A percentile compares a stretch with the other conserved stretches of the same genome.
Evolutionary conservation across 1,284 basidiomycete genomes (phyloP).

Genomic region (Moniliella sp.): DNA sequence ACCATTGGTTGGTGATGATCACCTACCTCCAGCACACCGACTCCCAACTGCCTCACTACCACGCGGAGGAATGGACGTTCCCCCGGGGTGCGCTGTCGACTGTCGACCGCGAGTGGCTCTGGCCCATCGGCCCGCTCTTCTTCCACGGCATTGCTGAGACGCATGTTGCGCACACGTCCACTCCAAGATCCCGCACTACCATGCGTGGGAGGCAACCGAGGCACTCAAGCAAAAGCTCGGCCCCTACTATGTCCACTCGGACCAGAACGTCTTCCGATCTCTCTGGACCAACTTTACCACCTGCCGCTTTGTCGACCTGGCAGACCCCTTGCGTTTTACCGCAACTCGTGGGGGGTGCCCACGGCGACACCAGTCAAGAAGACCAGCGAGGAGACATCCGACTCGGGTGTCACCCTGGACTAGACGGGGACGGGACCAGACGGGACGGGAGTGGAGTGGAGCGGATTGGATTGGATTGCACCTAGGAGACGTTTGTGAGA

Average conservation of each 20-base stretch:
- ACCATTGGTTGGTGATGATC: constrained; percentile 39
- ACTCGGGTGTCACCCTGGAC: too few species aligned
- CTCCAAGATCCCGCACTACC: constrained; percentile 35
- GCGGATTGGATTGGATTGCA: too few species aligned
- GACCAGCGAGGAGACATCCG: too few species aligned
- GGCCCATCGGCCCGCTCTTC: constrained; percentile 35
- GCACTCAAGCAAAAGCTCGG: constrained; percentile 64
- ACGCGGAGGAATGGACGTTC: constrained; percentile 73
- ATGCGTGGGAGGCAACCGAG: constrained; percentile 67
- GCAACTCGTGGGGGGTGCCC: constrained; percentile 23
- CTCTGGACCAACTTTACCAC: constrained; percentile 38
- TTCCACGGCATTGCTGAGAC: constrained; percentile 40
- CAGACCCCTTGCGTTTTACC: constrained; percentile 30
- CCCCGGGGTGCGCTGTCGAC: constrained; percentile 80
- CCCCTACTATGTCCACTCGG: constrained; percentile 38
- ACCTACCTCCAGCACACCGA: constrained; percentile 75
- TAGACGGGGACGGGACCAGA: too few species aligned
- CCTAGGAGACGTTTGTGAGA: too few species aligned
- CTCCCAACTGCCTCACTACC: constrained; percentile 84
- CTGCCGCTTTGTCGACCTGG: constrained; percentile 35
- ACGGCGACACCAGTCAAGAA: too few species aligned
- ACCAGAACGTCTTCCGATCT: constrained; percentile 40
- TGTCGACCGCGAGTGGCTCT: constrained; percentile 66
- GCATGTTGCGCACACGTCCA: constrained; percentile 32
- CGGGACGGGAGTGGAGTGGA: too few species aligned